Percentiles rank a stretch among this genome's conserved stretches.
These are phyloP conservation scores for Pogostemon cablin DNA, from an alignment of 257 asterid genomes.

Conservation along the genomic window DNA sequence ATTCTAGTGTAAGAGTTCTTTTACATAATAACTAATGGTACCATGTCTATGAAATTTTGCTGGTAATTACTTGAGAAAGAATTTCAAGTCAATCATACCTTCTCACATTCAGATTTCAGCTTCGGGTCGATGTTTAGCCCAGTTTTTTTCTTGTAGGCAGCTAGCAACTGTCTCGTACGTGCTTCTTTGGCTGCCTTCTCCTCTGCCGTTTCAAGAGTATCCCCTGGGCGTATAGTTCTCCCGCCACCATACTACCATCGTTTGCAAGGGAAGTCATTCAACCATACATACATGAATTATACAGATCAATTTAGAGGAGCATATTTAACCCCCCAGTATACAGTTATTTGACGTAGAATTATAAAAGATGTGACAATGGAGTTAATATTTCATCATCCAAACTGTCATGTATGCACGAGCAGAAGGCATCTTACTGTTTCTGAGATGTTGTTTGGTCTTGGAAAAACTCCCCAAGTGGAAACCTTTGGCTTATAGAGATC, in stretches of 20 bases:
- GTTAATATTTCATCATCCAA: neutral
- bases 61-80: neutral
- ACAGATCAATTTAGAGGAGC: neutral
- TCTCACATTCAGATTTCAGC: constrained; percentile 74
- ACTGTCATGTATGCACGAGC: too few relatives aligned
- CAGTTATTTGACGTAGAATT: neutral
- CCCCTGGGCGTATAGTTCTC: constrained; percentile 83
- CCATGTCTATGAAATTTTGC: constrained; percentile 1
- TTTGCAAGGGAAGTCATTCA: constrained; percentile 16
- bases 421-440: constrained; percentile 53
- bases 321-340: neutral
- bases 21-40: neutral
- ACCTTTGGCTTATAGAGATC: constrained; percentile 87
- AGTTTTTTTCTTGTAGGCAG: constrained; percentile 65
- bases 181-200: constrained; percentile 75
- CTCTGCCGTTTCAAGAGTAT: constrained; percentile 75
- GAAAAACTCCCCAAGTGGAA: constrained; percentile 98
- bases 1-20: too few relatives aligned
- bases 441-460: constrained; percentile 86
- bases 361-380: neutral
- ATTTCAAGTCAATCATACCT: constrained; percentile 43
- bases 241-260: constrained; percentile 85
- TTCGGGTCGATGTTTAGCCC: constrained; percentile 74
- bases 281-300: constrained; percentile 10
- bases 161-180: constrained; percentile 69